Evolutionary conservation across 2,329 filamentous ascomycete genomes (phyloP), one percentile per base, ranked within the genome.

Genomic region (Sporothrix pallida): DNA sequence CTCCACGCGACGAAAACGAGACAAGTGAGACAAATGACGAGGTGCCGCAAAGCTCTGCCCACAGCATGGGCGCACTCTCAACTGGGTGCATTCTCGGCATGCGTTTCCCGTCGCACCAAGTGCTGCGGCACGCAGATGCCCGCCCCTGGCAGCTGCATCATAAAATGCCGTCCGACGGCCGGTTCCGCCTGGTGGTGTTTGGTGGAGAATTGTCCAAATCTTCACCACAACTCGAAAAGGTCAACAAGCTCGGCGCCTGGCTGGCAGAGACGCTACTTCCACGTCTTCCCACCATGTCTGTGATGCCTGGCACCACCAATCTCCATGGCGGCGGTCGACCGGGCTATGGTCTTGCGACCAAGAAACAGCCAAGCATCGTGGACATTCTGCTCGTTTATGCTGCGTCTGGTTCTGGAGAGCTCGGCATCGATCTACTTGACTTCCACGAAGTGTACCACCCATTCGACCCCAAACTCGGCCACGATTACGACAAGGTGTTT

Each of bases 361-460:
- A 52, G 15, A n/a, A 42, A 9, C 62, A 50, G 10, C 69, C 54
- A 0, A 72, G 63, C 8, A 69, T 74, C 46, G 83, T 93, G 48
- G 89, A 92, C 46, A 82, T 92, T 0, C 78, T 92, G 2, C 88
- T 89, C 0, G 81, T 91, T 0, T 91, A 93, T 78, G 84, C 85
- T 2, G 84, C 60, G 20, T 6, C 37, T 46, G 15, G 17, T 10
- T 2, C 60, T 7, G 60, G 17, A 17, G 60, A 44, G 6, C 31
- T 37, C 31, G 31, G 54, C 15, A 20, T 12, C 0, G 86, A 88
- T 70, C 78, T 87, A 50, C 74, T 79, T 23, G 86, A 87, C 71
- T 83, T 89, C 42, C 86, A 87, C 0, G 82, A 84, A 1, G 80
- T 86, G 0, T 84, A 87, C 54, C 84, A 83, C 52, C 85, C 85